phyloP scores from a whole-genome alignment of 1,139 yeast species.

The Protomyces inouyei region DNA sequence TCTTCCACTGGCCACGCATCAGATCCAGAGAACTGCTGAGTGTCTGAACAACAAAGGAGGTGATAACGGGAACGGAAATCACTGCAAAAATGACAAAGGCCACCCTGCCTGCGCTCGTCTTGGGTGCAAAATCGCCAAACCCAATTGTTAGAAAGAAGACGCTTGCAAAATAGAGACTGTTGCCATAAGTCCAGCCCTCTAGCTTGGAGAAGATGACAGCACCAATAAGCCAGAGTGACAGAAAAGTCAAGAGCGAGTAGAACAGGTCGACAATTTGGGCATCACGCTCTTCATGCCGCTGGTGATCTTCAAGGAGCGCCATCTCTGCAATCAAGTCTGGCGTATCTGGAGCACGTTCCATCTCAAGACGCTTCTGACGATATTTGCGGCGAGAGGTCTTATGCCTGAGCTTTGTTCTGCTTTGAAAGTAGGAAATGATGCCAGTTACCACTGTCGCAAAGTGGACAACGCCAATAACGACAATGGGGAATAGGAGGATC shows the following conservation, averaged over 20 bases:
- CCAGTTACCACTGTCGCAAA: conserved; percentile 5
- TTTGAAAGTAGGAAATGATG: conserved; percentile 10
- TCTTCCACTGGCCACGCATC: neutral
- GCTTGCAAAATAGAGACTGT: conserved; percentile 66
- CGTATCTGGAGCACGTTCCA: neutral
- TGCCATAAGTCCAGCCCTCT: conserved; percentile 67
- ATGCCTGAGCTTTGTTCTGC: neutral
- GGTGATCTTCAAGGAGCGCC: neutral
- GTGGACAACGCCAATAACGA: conserved; percentile 23
- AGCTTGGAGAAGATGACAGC: conserved; percentile 54
- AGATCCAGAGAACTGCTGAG: conserved; percentile 9
- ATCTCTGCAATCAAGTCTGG: conserved; percentile 8
- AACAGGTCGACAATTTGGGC: conserved; percentile 2
- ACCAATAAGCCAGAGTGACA: conserved; percentile 65
- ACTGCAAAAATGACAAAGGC: conserved; percentile 76
- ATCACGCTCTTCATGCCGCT: conserved; percentile 5
- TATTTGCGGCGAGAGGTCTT: neutral
- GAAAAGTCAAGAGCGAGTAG: conserved; percentile 42
- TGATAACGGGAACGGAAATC: conserved; percentile 80
- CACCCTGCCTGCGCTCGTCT: conserved; percentile 58
- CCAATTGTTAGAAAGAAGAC: conserved; percentile 76
- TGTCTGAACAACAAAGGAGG: conserved; percentile 38
- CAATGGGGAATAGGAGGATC: conserved; percentile 14
- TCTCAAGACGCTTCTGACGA: neutral
- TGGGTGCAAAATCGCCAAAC: conserved; percentile 71